Percentiles rank a stretch among this genome's conserved stretches.
Conservation (phyloP, 371 early-diverging fungal genomes). For the Smittium mucronatum region DNA sequence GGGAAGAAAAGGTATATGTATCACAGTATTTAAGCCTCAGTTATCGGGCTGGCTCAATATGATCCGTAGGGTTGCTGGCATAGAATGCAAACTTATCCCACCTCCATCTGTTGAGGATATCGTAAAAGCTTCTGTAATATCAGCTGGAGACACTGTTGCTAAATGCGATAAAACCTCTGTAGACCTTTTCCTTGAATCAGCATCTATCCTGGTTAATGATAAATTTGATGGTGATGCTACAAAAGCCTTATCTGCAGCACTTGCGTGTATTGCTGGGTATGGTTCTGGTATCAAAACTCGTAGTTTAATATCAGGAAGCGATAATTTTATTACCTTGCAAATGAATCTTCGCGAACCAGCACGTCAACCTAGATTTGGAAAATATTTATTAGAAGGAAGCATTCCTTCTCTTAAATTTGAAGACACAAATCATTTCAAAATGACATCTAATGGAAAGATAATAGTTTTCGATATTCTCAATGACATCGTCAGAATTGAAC, state of each 20-base stretch:
- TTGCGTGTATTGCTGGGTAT: constrained; percentile 76
- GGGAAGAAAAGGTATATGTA: constrained; percentile 77
- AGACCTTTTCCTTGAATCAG: constrained; percentile 57
- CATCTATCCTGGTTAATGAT: constrained; percentile 49
- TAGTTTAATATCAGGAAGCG: constrained; percentile 65
- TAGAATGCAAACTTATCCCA: constrained; percentile 58
- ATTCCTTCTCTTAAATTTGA: constrained; percentile 44
- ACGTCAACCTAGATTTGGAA: constrained; percentile 69
- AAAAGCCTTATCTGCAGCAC: constrained; percentile 62
- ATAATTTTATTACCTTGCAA: constrained; percentile 61
- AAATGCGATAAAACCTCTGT: constrained; percentile 57
- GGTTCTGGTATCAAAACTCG: constrained; percentile 64
- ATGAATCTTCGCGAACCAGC: constrained; percentile 47
- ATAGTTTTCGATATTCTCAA: constrained; percentile 68
- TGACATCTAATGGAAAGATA: constrained; percentile 63
- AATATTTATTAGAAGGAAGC: constrained; percentile 53
- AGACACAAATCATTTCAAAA: constrained; percentile 58
- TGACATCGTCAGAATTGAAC: constrained; percentile 37
- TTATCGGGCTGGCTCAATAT: constrained; percentile 61
- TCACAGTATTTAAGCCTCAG: constrained; percentile 78
- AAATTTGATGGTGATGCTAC: constrained; percentile 39
- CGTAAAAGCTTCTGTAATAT: constrained; percentile 57
- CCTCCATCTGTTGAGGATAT: constrained; percentile 85
- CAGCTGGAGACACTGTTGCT: constrained; percentile 53
- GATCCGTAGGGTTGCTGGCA: constrained; percentile 64